A percentile compares a stretch with the other conserved stretches of the same genome.
phyloP scores from a whole-genome alignment of 2,329 filamentous ascomycete genomes.

The Neonectria faginata region DNA sequence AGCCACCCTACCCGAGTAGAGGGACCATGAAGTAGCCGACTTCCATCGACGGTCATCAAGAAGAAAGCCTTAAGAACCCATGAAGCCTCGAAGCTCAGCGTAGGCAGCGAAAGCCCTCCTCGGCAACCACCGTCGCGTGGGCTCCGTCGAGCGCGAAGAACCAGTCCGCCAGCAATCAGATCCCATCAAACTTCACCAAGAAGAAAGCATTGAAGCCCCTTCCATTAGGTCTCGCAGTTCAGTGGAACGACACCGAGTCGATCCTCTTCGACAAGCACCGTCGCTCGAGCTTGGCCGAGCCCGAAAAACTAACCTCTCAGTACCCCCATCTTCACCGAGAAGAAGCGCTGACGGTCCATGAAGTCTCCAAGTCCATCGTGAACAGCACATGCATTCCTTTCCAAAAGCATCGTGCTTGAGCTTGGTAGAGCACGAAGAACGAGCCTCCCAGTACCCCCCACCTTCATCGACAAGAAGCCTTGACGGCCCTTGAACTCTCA shows the following conservation, averaged over 20 bases:
- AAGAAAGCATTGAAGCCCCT: background rate
- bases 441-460: background rate
- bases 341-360: background rate
- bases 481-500: background rate
- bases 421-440: background rate
- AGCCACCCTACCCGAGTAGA: background rate
- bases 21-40: background rate
- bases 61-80: background rate
- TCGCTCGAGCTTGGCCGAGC: background rate
- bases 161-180: background rate
- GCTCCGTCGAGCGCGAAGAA: background rate
- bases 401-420: background rate
- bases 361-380: background rate
- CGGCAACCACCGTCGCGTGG: background rate
- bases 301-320: background rate
- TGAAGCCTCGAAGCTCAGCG: background rate
- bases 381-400: background rate
- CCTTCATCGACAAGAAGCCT: background rate
- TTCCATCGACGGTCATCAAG: background rate
- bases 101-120: background rate
- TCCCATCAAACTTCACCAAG: background rate
- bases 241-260: background rate
- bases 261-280: background rate
- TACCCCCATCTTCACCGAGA: background rate
- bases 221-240: too few relatives aligned